Evolutionary conservation across 768 basidiomycete genomes (phyloP), one percentile per base, ranked within the genome.

Genomic region (Naganishia kalamii): DNA sequence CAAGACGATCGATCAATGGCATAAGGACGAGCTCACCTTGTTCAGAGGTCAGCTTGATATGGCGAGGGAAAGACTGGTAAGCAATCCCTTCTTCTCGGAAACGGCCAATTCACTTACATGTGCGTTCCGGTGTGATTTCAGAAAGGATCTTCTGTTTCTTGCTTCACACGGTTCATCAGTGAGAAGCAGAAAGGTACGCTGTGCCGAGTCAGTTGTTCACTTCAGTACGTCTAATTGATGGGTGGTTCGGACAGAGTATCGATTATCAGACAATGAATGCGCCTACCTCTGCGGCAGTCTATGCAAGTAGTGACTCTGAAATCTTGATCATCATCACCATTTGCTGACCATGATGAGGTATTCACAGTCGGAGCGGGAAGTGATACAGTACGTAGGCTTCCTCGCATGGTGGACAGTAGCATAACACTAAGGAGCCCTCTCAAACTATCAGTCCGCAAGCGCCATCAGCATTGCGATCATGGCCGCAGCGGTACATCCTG

Each of bases 1-100:
- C 4, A 80, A 81, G n/a, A 82, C 85, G 65, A 77, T 88, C 10
- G 79, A 82, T 62, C 75, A 79, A 3, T 85, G 84, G 52, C 86
- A 87, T 67, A 70, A 69, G 4, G 84, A 86, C 54, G 86, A 86
- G 68, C 78, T 84, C 0, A 75, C 71, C 1, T 72, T 87, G 10
- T 87, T 87, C 78, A 83, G 82, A 65, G 78, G 78, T 1, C 84
- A 85, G 52, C 73, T 86, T 1, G 68, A 75, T 17, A 79, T 79
- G 57, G 84, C 86, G 4, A 78, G 79, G 25, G 69, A 63, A 17
- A 80, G 82, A 64, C 72, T 85, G 74, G 84, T 85, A 50, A 62
- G 50, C 19, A 11, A 11, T 30, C 29, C 25, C 15, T 2, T 49
- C 46, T 62, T 32, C 27, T 41, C 10, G n/a, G 44, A n/a, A 41